Percentiles rank a stretch among this genome's conserved stretches.
These are phyloP conservation scores for Penicillium sp. DNA, from an alignment of 2,329 filamentous ascomycete species.

Conservation along the genomic window DNA sequence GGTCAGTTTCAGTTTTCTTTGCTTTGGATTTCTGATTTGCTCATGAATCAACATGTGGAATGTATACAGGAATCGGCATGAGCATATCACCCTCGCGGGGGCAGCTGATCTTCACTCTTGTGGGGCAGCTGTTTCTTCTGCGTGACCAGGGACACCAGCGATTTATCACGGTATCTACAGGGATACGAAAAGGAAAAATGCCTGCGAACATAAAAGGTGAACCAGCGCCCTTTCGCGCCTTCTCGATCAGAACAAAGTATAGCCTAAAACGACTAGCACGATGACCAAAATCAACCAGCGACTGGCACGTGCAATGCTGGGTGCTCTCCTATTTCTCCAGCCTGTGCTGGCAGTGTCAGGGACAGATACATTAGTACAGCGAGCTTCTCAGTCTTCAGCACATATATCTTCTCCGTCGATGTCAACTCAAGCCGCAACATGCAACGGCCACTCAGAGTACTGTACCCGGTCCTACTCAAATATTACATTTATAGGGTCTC, in stretches of 20 bases:
- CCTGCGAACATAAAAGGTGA: neutral
- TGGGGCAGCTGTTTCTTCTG: neutral
- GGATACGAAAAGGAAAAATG: neutral
- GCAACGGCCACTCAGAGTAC: conserved; percentile 58
- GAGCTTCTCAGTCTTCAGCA: conserved; percentile 2
- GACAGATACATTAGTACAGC: neutral
- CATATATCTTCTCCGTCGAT: conserved; percentile 6
- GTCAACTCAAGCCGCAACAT: conserved; percentile 30
- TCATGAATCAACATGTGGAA: conserved; percentile 12
- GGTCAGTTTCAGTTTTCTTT: neutral
- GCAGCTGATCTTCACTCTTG: conserved; percentile 9
- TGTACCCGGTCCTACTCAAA: conserved; percentile 59
- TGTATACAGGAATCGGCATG: conserved; percentile 12
- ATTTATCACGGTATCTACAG: neutral
- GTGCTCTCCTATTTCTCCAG: conserved; percentile 2
- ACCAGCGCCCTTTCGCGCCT: neutral
- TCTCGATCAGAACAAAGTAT: neutral
- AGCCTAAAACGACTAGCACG: neutral
- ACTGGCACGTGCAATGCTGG: conserved; percentile 8
- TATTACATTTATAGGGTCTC: conserved; percentile 61
- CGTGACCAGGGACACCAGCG: conserved; percentile 5
- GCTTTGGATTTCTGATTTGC: conserved; percentile 1
- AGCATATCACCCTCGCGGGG: conserved; percentile 2
- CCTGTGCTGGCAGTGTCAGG: neutral
- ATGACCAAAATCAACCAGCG: conserved; percentile 8